Conservation (phyloP, 1,284 basidiomycete species). For the Cryptococcus jaspeensis region DNA sequence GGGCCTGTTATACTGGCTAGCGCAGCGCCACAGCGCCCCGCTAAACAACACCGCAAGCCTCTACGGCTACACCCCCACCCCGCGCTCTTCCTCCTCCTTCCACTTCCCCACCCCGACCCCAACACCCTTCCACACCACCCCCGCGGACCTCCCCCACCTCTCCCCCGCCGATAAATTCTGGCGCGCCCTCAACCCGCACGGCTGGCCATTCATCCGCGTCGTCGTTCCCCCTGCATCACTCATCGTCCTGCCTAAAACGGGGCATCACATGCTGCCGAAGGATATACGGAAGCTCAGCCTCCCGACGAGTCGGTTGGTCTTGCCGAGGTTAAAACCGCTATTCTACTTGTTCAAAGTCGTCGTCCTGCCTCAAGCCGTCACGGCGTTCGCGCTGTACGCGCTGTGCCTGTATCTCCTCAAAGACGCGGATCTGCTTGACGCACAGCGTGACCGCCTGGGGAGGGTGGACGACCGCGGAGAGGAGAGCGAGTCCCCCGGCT, state of each 20-base stretch:
- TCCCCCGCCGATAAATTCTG: conserved; percentile 58
- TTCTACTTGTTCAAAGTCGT: conserved; percentile 78
- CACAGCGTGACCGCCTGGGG: conserved; percentile 62
- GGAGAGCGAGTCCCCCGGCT: conserved; percentile 21
- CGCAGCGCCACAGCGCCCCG: conserved; percentile 30
- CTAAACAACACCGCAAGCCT: conserved; percentile 32
- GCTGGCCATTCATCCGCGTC: conserved; percentile 70
- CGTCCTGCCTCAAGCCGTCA: conserved; percentile 76
- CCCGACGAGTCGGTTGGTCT: conserved; percentile 32
- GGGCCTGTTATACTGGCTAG: conserved; percentile 48
- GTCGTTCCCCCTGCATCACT: conserved; percentile 76
- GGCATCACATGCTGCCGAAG: conserved; percentile 39
- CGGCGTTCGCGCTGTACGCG: conserved; percentile 70
- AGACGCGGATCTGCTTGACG: conserved; percentile 84
- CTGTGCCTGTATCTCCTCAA: conserved; percentile 87
- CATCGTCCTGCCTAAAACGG: conserved; percentile 60
- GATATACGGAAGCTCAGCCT: conserved; percentile 40
- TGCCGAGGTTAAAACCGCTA: conserved; percentile 54
- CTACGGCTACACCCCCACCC: conserved; percentile 41
- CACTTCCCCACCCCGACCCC: conserved; percentile 8
- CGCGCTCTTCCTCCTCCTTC: conserved; percentile 9
- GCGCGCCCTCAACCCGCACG: conserved; percentile 74
- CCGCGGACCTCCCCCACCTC: conserved; percentile 21
- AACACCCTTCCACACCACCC: conserved; percentile 12
- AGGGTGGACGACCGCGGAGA: conserved; percentile 21